phyloP scores from a whole-genome alignment of 2,329 filamentous ascomycete genomes.

The Trichoderma sp. region DNA sequence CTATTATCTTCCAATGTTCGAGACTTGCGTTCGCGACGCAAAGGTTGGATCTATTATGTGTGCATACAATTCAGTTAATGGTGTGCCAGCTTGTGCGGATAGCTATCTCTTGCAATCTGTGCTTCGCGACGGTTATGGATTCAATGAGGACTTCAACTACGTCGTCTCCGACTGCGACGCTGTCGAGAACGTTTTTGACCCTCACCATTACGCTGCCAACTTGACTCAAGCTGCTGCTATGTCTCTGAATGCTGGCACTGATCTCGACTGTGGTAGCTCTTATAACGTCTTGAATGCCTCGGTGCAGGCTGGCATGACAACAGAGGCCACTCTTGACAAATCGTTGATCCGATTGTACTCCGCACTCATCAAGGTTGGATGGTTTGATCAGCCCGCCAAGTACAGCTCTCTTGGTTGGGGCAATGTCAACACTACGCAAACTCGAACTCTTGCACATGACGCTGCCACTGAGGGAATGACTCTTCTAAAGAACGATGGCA shows the following conservation, averaged over 20 bases:
- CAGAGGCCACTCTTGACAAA: constrained; percentile 11
- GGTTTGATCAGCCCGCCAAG: constrained; percentile 50
- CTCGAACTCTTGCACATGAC: constrained; percentile 53
- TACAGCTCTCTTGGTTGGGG: constrained; percentile 53
- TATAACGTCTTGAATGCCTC: constrained; percentile 30
- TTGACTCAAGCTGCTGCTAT: constrained; percentile 35
- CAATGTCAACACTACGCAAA: constrained; percentile 53
- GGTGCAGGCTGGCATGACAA: constrained; percentile 44
- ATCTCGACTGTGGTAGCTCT: constrained; percentile 22
- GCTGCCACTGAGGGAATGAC: constrained; percentile 49
- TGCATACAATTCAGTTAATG: constrained; percentile 63
- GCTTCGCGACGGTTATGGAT: constrained; percentile 63
- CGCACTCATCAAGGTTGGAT: constrained; percentile 53
- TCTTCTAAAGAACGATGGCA: constrained; percentile 53
- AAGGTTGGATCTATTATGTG: constrained; percentile 60
- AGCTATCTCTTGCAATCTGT: constrained; percentile 60
- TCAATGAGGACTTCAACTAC: constrained; percentile 58
- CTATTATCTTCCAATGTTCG: constrained; percentile 65
- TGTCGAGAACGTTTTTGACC: constrained; percentile 53
- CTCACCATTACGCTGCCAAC: constrained; percentile 39
- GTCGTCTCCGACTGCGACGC: constrained; percentile 66
- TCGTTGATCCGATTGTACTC: constrained; percentile 45
- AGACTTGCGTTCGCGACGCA: constrained; percentile 58
- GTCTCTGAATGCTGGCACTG: constrained; percentile 35
- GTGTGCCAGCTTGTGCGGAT: constrained; percentile 61